phyloP scores from a whole-genome alignment of 345 rosid species.

The Xanthoceras sorbifolium region DNA sequence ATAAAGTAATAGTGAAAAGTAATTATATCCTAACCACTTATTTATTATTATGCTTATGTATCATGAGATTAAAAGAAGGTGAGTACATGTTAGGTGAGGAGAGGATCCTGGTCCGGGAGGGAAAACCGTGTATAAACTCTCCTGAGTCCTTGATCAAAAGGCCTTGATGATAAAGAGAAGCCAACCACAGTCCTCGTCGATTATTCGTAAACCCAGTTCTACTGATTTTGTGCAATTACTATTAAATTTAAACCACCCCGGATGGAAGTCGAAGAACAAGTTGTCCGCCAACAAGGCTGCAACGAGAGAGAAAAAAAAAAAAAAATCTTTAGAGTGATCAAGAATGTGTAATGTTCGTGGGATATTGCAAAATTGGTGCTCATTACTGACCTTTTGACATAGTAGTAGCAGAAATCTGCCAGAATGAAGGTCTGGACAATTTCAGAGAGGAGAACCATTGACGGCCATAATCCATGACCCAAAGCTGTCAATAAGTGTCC shows the following conservation, averaged over 20 bases:
- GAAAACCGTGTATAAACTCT: conserved; percentile 1
- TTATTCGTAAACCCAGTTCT: not conserved
- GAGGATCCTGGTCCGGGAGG: no score
- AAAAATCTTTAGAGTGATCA: not conserved
- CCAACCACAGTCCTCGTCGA: not conserved
- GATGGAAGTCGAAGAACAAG: conserved; percentile 91
- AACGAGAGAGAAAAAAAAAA: conserved; percentile 6
- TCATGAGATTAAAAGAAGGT: no score
- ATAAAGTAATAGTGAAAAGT: no score
- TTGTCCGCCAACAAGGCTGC: conserved; percentile 84
- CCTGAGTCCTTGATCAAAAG: not conserved
- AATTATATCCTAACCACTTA: no score
- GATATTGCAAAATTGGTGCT: not conserved
- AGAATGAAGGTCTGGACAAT: conserved; percentile 86
- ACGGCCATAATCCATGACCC: conserved; percentile 91
- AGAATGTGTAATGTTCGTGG: not conserved
- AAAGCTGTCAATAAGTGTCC: conserved; percentile 75
- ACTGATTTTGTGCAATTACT: not conserved
- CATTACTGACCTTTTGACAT: conserved; percentile 61
- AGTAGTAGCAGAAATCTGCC: conserved; percentile 91
- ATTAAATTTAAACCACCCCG: conserved; percentile 59
- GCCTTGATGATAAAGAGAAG: not conserved
- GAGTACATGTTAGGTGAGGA: no score
- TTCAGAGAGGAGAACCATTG: conserved; percentile 82
- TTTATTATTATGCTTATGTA: no score